Evolutionary conservation across 345 rosid genomes (phyloP), one percentile per base, ranked within the genome.

Genomic region (Durio zibethinus): DNA sequence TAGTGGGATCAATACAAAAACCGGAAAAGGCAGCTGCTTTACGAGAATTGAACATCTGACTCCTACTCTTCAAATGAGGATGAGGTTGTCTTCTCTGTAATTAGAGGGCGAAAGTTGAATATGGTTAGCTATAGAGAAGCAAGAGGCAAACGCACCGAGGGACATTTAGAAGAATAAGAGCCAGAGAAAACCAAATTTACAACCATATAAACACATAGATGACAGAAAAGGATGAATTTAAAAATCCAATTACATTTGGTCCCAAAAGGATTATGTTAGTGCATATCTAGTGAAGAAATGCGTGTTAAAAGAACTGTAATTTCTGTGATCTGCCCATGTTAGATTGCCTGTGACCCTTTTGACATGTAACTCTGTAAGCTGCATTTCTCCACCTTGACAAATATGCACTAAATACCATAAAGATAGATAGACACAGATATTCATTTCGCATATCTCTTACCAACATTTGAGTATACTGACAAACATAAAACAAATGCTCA

Each of bases 11-110:
- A 73, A 81, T 62, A 77, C 84, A 77, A 68, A 83, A 75, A 67
- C 88, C 83, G 8, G 89, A 88, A 57, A 73, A 66, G 38, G 78
- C 79, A 66, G 83, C 80, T 67, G 82, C 85, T 68, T 74, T 83
- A 35, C 43, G 81, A 71, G 82, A 64, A 73, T 74, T 74, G 74
- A 47, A 56, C 47, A 78, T 75, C 75, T 81, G 86, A 73, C 68
- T 77, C 77, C 85, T 86, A 56, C 81, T 81, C 42, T 50, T 85
- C 61, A 82, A 76, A 70, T 33, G 76, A 3, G 84, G 74, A 73
- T 79, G 52, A 21, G 53, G 60, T 14, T 33, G 82, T 43, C 83
- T 81, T 68, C 70, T 82, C 93, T 89, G 89, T 59, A 81, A 81
- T 76, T 20, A 62, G n/a, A 52, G 4, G 54, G 38, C 36, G 42